These are phyloP conservation scores for Ganoderma lingzhi DNA, from an alignment of 1,284 basidiomycete species.

Conservation along the genomic window DNA sequence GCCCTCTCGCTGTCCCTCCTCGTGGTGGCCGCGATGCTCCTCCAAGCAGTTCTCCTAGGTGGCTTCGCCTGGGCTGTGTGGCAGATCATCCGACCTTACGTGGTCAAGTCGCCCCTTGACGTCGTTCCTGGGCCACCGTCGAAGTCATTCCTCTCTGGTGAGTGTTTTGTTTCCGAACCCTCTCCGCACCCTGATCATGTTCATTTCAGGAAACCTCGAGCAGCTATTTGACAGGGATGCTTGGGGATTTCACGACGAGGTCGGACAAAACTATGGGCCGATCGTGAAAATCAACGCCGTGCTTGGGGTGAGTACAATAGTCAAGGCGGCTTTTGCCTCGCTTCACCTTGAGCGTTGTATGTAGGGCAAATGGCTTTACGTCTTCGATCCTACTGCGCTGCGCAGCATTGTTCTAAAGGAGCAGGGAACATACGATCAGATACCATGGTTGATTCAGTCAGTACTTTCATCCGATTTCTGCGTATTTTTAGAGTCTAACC, in stretches of 20 bases:
- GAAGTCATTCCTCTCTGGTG: slow-evolving; percentile 28
- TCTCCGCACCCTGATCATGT: neutral
- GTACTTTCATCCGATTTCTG: slow-evolving; percentile 2
- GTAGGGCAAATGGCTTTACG: slow-evolving; percentile 32
- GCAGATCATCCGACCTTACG: slow-evolving; percentile 21
- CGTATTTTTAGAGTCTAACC: neutral
- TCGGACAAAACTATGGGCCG: slow-evolving; percentile 24
- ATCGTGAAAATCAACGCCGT: slow-evolving; percentile 31
- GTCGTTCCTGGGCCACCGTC: slow-evolving; percentile 37
- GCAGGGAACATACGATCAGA: slow-evolving; percentile 30
- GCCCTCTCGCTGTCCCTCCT: slow-evolving; percentile 45
- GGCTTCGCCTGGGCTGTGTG: slow-evolving; percentile 21
- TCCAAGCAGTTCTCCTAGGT: slow-evolving; percentile 11
- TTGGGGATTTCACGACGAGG: slow-evolving; percentile 31
- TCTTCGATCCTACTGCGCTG: slow-evolving; percentile 29
- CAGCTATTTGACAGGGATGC: slow-evolving; percentile 32
- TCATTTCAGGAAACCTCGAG: slow-evolving; percentile 26
- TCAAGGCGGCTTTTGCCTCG: neutral
- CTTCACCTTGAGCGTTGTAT: neutral
- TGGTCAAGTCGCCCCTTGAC: slow-evolving; percentile 35
- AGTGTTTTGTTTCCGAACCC: slow-evolving; percentile 20
- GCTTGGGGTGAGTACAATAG: slow-evolving; percentile 20
- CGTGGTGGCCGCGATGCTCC: slow-evolving; percentile 16
- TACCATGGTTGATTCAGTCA: slow-evolving; percentile 28
- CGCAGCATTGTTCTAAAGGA: slow-evolving; percentile 28